These are phyloP conservation scores for Oryza brachyantha DNA, from an alignment of 176 grass and related monocot genomes.

Conservation along the genomic window DNA sequence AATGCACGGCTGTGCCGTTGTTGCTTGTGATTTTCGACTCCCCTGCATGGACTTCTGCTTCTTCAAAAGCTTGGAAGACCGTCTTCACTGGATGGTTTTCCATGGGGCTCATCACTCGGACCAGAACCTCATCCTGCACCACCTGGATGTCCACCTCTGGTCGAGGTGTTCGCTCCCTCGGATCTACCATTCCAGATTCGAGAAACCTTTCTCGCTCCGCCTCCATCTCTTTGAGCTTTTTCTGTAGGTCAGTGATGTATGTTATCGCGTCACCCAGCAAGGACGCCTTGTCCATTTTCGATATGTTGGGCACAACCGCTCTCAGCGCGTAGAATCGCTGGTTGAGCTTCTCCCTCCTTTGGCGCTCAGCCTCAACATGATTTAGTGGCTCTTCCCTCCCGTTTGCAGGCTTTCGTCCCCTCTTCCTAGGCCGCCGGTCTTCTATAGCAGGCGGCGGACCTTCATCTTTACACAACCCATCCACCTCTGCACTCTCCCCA, in stretches of 20 bases:
- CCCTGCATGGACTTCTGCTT: slow-evolving; percentile 53
- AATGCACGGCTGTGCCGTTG: slow-evolving; percentile 58
- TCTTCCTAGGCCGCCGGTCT: slow-evolving; percentile 79
- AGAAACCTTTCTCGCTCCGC: slow-evolving; percentile 54
- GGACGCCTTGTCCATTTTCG: slow-evolving; percentile 98
- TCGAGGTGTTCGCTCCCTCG: slow-evolving; percentile 29
- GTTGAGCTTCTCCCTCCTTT: slow-evolving; percentile 97
- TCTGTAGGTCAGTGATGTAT: slow-evolving; percentile 95
- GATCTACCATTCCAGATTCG: slow-evolving; percentile 41
- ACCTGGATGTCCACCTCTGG: slow-evolving; percentile 81
- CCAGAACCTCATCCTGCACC: slow-evolving; percentile 76
- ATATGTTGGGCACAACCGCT: slow-evolving; percentile 93
- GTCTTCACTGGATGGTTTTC: slow-evolving; percentile 64
- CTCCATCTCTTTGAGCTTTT: slow-evolving; percentile 94
- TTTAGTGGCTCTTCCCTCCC: slow-evolving; percentile 92
- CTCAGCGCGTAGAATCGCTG: slow-evolving; percentile 89
- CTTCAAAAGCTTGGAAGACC: slow-evolving; percentile 82
- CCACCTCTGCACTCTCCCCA: slow-evolving; percentile 53
- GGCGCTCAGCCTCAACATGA: slow-evolving; percentile 95
- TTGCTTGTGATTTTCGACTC: slow-evolving; percentile 71
- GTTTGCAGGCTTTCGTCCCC: slow-evolving; percentile 96
- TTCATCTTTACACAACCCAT: slow-evolving; percentile 65
- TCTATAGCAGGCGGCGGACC: slow-evolving; percentile 32
- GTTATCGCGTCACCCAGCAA: slow-evolving; percentile 78
- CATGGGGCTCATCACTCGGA: slow-evolving; percentile 73